Base-by-base conservation (phyloP, 148 eudicot genomes). In the Vaccinium vitisidaea region DNA sequence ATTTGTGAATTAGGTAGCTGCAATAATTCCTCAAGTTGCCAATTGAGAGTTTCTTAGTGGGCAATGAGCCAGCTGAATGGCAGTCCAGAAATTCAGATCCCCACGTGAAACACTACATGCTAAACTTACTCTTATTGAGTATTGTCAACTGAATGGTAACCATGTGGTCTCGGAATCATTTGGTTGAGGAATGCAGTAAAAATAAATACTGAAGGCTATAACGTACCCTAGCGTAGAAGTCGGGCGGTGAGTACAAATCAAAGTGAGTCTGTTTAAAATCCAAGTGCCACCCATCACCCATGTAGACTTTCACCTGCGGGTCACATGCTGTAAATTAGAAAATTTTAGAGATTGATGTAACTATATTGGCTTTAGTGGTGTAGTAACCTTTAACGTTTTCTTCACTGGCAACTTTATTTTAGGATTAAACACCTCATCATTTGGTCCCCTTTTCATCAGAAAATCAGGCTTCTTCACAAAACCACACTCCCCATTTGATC, bases 211-310 rank as follows among this genome's bases (percentile, higher is more conserved):
- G 49, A 19, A 63, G 12, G 8, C 43, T 81, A 19, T 55, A 56
- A 52, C 87, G 87, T 89, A 94, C 98, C 93, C 87, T 93, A 8
- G 89, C 87, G 87, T 95, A 95, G 92, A 94, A 95, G 83, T 95
- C 98, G 1, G 98, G 98, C 8, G 98, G 98, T 6, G 98, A 95
- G 79, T 90, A 94, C 59, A 79, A 49, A 85, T 95, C 98, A 85
- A 94, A 95, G 88, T 94, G 95, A 63, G 96, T 95, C 87, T 86
- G 94, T 71, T 91, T 91, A 89, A 95, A 95, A 78, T 95, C 98
- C 80, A 89, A 83, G 63, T 89, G 94, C 98, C 98, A 95, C 74
- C 98, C 98, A 84, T 94, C 98, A 52, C 98, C 98, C 91, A 91
- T 87, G 81, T 93, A 95, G 46, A 95, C 88, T 87, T 91, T 94